Evolutionary conservation across 2,329 filamentous ascomycete genomes (phyloP), one percentile per base, ranked within the genome.

Genomic region (Elsinoe arachidis): DNA sequence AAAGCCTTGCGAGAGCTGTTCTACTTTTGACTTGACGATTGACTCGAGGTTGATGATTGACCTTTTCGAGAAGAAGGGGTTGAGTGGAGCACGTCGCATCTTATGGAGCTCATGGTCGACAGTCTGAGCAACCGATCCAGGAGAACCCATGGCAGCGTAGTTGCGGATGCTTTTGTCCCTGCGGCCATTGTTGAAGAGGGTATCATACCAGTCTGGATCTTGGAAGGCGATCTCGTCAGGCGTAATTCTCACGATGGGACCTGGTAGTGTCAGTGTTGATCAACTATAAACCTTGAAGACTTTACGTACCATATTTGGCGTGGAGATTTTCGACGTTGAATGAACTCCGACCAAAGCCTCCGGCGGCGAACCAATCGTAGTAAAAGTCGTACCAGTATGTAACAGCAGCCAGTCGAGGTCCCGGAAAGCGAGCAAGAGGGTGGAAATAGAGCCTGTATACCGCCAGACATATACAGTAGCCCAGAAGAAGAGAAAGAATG

Each of bases 161-260:
- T 52, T 52, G 30, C 47, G 47, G 5, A 52, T n/a, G 6, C 14
- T n/a, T 15, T 52, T 52, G 30, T 52, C 47, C 7, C 30, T 15
- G 7, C 47, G 11, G 9, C 47, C 47, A 14, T 15, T 52, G 39
- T 43, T 43, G 47, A 52, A 52, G 5, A 52, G 33, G 30, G 60
- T 58, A 23, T 63, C 58, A 54, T 64, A 63, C 65, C 69, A 74
- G 43, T 64, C 63, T 15, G 70, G 66, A 61, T 75, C 73, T 38
- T 68, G 64, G 60, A 75, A 71, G 55, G 75, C 73, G 30, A 76
- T 58, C 61, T 76, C 73, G 57, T 70, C 57, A 9, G 73, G 74
- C 1, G 69, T 73, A 57, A 75, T 73, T n/a, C 58, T 21, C n/a
- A 59, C 54, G 12, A 57, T 57, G 3, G 58, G 58, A 1, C 55